phyloP scores from a whole-genome alignment of 169 alveolate genomes.

The Plasmodium knowlesi region DNA sequence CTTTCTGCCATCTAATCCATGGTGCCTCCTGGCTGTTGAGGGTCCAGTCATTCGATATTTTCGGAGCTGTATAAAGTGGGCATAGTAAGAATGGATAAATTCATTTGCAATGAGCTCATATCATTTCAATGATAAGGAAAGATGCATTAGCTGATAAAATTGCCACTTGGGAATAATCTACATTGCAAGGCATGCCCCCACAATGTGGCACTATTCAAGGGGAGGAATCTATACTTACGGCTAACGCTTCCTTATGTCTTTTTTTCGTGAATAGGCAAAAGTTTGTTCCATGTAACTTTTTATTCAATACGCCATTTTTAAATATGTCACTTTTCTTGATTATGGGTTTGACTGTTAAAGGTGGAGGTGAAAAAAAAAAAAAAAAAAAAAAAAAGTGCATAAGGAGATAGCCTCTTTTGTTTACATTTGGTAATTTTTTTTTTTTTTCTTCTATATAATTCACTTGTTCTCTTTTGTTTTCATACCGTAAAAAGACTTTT shows the following conservation, averaged over 20 bases:
- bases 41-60: conserved; percentile 82
- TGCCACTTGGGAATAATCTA: not conserved
- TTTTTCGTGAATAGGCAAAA: conserved; percentile 79
- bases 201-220: not conserved
- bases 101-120: not conserved
- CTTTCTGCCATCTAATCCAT: conserved; percentile 84
- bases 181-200: not conserved
- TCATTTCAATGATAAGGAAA: not conserved
- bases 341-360: conserved; percentile 18
- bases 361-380: not conserved
- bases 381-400: not conserved
- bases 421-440: not conserved
- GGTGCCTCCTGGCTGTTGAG: conserved; percentile 83
- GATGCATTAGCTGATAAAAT: not conserved
- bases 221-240: conserved; percentile 59
- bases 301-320: conserved; percentile 4
- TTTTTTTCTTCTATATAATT: not conserved
- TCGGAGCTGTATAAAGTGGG: conserved; percentile 75
- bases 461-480: not conserved
- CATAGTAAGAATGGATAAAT: not conserved
- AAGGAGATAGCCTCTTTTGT: not conserved
- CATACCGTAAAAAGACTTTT: conserved; percentile 41
- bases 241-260: conserved; percentile 85
- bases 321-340: conserved; percentile 9
- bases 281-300: conserved; percentile 32